Base-by-base conservation (phyloP, 1,284 basidiomycete genomes). In the Ganoderma leucocontextum region DNA sequence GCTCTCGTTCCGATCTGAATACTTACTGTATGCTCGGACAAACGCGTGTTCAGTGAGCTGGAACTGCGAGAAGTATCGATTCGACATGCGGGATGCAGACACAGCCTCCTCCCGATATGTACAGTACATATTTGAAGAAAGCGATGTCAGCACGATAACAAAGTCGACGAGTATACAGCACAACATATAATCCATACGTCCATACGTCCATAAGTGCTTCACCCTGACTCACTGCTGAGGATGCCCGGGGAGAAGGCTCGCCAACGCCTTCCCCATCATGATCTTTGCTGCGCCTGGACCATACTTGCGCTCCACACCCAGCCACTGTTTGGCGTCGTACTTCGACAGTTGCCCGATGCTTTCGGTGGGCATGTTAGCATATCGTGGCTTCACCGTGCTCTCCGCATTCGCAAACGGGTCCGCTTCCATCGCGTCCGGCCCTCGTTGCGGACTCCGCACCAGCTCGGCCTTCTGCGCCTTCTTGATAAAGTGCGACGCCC, bases 401-500 rank as follows among this genome's bases (percentile, higher is more conserved):
- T 5, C 52, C n/a, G 10, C 49, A 49, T n/a, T 22, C 13, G 19
- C 12, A 29, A 33, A 36, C 15, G 47, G 35, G 29, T 5, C 42
- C 38, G 36, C 44, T 2, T 29, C 33, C 41, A 60, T 53, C 22
- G 60, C 58, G 2, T 62, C 61, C 42, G 38, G 22, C 4, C 62
- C 62, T 38, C 33, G 58, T 19, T n/a, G 52, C 2, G 52, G 25
- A 33, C 61, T 29, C 59, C 41, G 64, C 64, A 22, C 67, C 15
- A 19, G 68, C 70, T 52, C 67, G 53, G 17, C 52, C 17, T 66
- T 68, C 59, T 66, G 65, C 2, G 63, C 25, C 38, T 33, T 62
- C 52, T 60, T 63, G 36, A 69, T 36, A n/a, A 67, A 66, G 62
- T 65, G 69, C 38, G 65, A 70, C 5, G 74, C 74, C 6, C 73